Evolutionary conservation across 2,329 filamentous ascomycete genomes (phyloP).

Genomic region (Colletotrichum sp.): DNA sequence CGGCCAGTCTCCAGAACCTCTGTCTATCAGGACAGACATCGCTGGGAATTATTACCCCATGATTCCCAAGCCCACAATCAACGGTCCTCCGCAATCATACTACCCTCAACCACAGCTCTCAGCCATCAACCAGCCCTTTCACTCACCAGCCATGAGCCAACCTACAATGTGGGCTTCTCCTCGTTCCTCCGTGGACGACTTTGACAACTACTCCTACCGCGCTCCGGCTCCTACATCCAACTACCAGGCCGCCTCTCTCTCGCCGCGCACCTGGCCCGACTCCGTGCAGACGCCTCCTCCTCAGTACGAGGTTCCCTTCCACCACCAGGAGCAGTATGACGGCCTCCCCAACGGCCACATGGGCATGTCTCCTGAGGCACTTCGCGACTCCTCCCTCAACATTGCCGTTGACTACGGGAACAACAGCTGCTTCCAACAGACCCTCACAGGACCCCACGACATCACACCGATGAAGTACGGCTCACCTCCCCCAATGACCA

Average conservation of each 20-base stretch:
- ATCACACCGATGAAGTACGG: background rate
- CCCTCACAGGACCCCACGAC: background rate
- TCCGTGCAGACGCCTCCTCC: background rate
- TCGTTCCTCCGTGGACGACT: slow-evolving; percentile 38
- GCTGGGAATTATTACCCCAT: slow-evolving; percentile 2
- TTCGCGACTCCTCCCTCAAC: background rate
- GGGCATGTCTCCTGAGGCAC: background rate
- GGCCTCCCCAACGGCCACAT: background rate
- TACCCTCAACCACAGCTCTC: slow-evolving; percentile 20
- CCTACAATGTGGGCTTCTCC: slow-evolving; percentile 37
- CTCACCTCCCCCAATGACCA: background rate
- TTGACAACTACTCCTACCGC: slow-evolving; percentile 40
- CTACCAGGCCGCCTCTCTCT: slow-evolving; percentile 33
- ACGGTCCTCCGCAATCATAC: slow-evolving; percentile 10
- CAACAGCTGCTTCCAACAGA: background rate
- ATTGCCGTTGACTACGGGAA: slow-evolving; percentile 1
- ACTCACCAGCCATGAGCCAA: slow-evolving; percentile 7
- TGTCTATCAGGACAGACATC: background rate
- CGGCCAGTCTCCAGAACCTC: background rate
- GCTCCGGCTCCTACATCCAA: slow-evolving; percentile 29
- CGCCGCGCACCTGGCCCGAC: slow-evolving; percentile 38
- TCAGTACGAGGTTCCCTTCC: slow-evolving; percentile 8
- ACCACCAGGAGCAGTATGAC: slow-evolving; percentile 1
- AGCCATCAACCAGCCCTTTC: background rate
- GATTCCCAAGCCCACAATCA: background rate